A percentile compares a stretch with the other conserved stretches of the same genome.
Evolutionary conservation across 495 filamentous ascomycete species (phyloP).

Genomic region (Neurospora sp.): DNA sequence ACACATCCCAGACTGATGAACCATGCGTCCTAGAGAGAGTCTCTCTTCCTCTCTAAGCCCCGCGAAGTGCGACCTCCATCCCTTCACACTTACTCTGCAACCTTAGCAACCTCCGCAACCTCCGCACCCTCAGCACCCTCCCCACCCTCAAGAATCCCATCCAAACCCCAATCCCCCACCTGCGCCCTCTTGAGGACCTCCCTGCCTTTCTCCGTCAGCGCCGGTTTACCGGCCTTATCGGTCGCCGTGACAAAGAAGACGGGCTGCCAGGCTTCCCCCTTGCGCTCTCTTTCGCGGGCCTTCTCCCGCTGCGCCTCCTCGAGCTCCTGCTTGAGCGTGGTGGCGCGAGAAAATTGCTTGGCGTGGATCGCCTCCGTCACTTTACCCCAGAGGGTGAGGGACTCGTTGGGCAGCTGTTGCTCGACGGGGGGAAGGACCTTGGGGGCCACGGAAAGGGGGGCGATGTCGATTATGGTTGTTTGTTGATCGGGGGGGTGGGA

Average conservation of each 20-base stretch:
- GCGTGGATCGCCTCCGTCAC: constrained; percentile 80
- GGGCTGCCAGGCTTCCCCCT: constrained; percentile 65
- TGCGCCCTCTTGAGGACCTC: constrained; percentile 60
- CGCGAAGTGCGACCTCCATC: not conserved
- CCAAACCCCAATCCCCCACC: constrained; percentile 43
- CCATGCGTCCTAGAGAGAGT: too few relatives aligned
- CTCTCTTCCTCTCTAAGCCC: not conserved
- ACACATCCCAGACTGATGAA: not conserved
- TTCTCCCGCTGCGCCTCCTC: constrained; percentile 83
- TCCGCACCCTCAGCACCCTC: not conserved
- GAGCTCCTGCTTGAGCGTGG: constrained; percentile 76
- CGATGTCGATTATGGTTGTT: constrained; percentile 71
- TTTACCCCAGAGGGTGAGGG: constrained; percentile 72
- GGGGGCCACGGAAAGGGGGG: constrained; percentile 60
- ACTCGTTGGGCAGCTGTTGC: constrained; percentile 79
- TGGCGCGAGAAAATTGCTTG: constrained; percentile 78
- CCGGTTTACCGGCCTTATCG: constrained; percentile 65
- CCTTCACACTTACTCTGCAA: not conserved
- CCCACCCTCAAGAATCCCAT: constrained; percentile 28
- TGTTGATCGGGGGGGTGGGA: constrained; percentile 47
- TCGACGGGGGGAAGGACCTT: constrained; percentile 70
- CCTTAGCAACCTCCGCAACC: not conserved
- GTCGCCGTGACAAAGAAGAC: constrained; percentile 74
- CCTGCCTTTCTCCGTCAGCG: constrained; percentile 67
- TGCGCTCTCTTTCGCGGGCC: constrained; percentile 63